Conservation (phyloP, 768 basidiomycete species). For the Lentinula raphanica region DNA sequence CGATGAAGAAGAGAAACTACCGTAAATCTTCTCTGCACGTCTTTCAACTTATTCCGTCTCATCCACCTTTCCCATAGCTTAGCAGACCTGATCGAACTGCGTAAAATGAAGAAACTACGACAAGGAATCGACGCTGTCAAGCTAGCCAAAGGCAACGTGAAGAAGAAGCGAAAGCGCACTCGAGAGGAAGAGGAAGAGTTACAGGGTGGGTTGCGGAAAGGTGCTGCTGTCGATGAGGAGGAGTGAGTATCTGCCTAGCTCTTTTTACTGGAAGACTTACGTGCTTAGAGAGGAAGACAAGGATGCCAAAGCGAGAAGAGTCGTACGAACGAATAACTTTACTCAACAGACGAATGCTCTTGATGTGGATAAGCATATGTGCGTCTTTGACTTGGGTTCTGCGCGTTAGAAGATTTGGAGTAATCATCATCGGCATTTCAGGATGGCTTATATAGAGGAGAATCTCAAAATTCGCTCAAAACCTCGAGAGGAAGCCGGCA, state of each 20-base stretch:
- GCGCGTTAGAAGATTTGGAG: neutral
- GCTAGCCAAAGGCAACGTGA: constrained; percentile 77
- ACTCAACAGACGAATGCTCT: constrained; percentile 95
- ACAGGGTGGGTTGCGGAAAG: constrained; percentile 53
- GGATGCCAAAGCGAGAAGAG: constrained; percentile 64
- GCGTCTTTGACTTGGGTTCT: constrained; percentile 22
- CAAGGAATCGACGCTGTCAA: constrained; percentile 85
- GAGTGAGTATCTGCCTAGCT: constrained; percentile 40
- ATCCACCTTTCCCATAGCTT: constrained; percentile 39
- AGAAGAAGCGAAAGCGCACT: constrained; percentile 60
- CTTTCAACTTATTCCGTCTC: neutral
- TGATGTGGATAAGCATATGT: constrained; percentile 99
- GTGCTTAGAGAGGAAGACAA: constrained; percentile 52
- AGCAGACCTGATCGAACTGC: constrained; percentile 78
- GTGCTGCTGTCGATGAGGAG: constrained; percentile 46
- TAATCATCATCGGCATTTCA: constrained; percentile 27
- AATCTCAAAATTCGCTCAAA: constrained; percentile 76
- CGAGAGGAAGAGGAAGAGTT: constrained; percentile 43
- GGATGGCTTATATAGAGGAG: constrained; percentile 98
- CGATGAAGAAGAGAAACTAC: constrained; percentile 40
- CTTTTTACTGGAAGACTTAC: neutral
- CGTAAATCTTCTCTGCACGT: constrained; percentile 35
- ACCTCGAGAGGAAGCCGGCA: constrained; percentile 43
- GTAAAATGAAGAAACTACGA: constrained; percentile 66
- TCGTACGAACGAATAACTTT: constrained; percentile 86